A percentile compares a stretch with the other conserved stretches of the same genome.
phyloP scores from a whole-genome alignment of 495 filamentous ascomycete species.

The Annulohypoxylon bovei region DNA sequence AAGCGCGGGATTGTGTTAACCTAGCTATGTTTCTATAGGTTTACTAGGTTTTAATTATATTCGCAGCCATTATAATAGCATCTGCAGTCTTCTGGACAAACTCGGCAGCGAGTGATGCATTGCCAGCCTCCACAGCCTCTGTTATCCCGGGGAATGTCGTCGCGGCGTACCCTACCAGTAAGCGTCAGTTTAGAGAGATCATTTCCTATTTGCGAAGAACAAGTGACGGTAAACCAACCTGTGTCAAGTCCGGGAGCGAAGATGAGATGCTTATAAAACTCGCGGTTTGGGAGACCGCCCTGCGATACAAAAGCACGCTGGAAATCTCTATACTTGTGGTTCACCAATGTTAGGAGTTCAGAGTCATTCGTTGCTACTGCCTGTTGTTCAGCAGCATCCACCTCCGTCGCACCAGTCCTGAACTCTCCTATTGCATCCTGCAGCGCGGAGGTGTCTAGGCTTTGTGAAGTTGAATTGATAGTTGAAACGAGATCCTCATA shows the following conservation, averaged over 20 bases:
- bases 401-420: slow-evolving; percentile 61
- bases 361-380: slow-evolving; percentile 72
- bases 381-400: slow-evolving; percentile 63
- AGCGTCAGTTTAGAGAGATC: not conserved
- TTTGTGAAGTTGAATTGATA: slow-evolving; percentile 54
- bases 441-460: slow-evolving; percentile 49
- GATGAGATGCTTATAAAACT: slow-evolving; percentile 87
- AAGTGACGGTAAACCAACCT: slow-evolving; percentile 66
- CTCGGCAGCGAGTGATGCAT: slow-evolving; percentile 71
- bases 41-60: slow-evolving; percentile 50
- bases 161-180: slow-evolving; percentile 41
- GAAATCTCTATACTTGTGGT: slow-evolving; percentile 73
- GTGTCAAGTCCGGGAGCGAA: slow-evolving; percentile 72
- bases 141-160: slow-evolving; percentile 80
- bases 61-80: slow-evolving; percentile 68
- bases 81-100: slow-evolving; percentile 77
- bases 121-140: slow-evolving; percentile 74
- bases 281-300: slow-evolving; percentile 76
- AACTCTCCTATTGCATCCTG: slow-evolving; percentile 58
- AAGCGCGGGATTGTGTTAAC: no score
- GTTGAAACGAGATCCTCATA: slow-evolving; percentile 65
- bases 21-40: not conserved
- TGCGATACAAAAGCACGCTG: slow-evolving; percentile 82
- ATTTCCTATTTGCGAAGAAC: slow-evolving; percentile 57
- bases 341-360: slow-evolving; percentile 69